phyloP scores from a whole-genome alignment of 2,329 filamentous ascomycete species.

The Truncatella angustata region DNA sequence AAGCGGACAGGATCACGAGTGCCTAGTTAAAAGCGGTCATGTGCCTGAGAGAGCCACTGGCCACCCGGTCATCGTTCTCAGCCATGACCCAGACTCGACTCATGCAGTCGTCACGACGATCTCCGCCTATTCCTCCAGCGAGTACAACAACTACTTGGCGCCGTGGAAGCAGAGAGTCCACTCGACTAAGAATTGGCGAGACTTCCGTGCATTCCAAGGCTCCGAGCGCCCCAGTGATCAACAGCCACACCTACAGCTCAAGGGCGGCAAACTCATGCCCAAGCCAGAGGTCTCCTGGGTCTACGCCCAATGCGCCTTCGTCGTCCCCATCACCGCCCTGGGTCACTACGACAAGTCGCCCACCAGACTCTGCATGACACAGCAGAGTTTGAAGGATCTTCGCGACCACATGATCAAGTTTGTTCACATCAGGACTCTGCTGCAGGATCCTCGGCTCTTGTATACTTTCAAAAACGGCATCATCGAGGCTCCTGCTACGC shows the following conservation, averaged over 20 bases:
- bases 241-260: slow-evolving; percentile 22
- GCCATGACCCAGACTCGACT: slow-evolving; percentile 10
- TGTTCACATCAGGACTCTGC: neutral
- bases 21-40: slow-evolving; percentile 18
- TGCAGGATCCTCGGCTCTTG: neutral
- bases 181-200: slow-evolving; percentile 14
- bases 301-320: slow-evolving; percentile 13
- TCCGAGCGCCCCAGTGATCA: slow-evolving; percentile 16
- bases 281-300: slow-evolving; percentile 23
- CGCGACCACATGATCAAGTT: slow-evolving; percentile 9
- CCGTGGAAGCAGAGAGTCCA: slow-evolving; percentile 30
- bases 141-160: slow-evolving; percentile 19
- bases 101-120: slow-evolving; percentile 29
- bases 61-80: slow-evolving; percentile 34
- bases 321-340: slow-evolving; percentile 22
- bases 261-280: slow-evolving; percentile 18
- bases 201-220: slow-evolving; percentile 31
- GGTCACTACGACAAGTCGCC: slow-evolving; percentile 16
- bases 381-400: slow-evolving; percentile 15
- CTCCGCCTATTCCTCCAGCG: slow-evolving; percentile 28
- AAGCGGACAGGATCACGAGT: slow-evolving; percentile 11
- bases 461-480: neutral
- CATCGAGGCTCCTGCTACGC: neutral
- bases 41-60: slow-evolving; percentile 19
- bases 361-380: slow-evolving; percentile 12